A percentile compares a stretch with the other conserved stretches of the same genome.
phyloP scores from a whole-genome alignment of 495 filamentous ascomycete species.

The Aspergillus nanangensis region DNA sequence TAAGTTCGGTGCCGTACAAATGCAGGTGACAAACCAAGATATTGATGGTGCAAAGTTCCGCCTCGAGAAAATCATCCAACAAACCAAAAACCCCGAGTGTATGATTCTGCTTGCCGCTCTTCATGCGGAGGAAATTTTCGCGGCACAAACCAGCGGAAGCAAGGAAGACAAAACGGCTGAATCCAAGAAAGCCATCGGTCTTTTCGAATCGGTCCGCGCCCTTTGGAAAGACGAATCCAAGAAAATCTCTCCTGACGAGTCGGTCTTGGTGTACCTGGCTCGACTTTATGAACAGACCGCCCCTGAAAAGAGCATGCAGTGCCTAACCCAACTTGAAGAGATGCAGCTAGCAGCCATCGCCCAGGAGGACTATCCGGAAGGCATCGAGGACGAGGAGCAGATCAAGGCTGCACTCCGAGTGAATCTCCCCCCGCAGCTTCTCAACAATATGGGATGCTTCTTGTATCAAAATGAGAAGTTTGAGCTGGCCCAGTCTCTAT shows the following conservation, averaged over 20 bases:
- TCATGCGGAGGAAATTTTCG: slow-evolving; percentile 90
- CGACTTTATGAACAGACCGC: slow-evolving; percentile 81
- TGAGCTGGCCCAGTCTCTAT: slow-evolving; percentile 74
- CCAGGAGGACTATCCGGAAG: slow-evolving; percentile 61
- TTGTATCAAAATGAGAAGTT: slow-evolving; percentile 83
- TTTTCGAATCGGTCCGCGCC: slow-evolving; percentile 77
- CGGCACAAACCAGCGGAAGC: slow-evolving; percentile 59
- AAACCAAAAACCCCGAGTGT: slow-evolving; percentile 80
- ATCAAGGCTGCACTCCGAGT: slow-evolving; percentile 60
- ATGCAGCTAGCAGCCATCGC: slow-evolving; percentile 73
- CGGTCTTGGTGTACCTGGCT: slow-evolving; percentile 88
- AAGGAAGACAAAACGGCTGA: slow-evolving; percentile 87
- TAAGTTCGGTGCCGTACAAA: slow-evolving; percentile 87
- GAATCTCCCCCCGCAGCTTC: slow-evolving; percentile 77
- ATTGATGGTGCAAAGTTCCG: slow-evolving; percentile 88
- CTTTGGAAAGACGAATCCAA: slow-evolving; percentile 91
- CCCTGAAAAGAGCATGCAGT: slow-evolving; percentile 87
- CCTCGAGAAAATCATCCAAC: slow-evolving; percentile 87
- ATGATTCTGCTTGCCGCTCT: slow-evolving; percentile 86
- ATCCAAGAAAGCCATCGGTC: slow-evolving; percentile 72
- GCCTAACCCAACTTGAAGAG: slow-evolving; percentile 83
- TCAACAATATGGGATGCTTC: slow-evolving; percentile 97
- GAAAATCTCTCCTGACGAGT: slow-evolving; percentile 70
- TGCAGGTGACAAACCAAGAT: slow-evolving; percentile 78
- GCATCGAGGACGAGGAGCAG: slow-evolving; percentile 59